Conservation (phyloP, 2,329 filamentous ascomycete genomes). For the Fusarium tjaetaba region DNA sequence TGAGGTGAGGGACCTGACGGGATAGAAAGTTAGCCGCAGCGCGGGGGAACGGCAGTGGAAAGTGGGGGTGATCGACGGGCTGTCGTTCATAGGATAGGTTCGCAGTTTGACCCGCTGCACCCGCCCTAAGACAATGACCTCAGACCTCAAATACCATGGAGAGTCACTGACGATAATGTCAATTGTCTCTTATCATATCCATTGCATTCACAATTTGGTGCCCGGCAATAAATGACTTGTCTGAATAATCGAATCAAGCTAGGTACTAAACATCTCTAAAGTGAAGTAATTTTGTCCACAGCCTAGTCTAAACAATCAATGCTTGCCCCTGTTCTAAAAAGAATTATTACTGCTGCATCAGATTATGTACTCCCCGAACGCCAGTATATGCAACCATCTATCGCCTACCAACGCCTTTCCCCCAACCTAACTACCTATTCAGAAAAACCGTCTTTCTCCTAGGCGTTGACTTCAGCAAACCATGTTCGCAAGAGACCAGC, state of each 20-base stretch:
- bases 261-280: background rate
- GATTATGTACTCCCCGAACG: conserved; percentile 13
- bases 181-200: background rate
- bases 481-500: conserved; percentile 91
- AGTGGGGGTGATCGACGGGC: conserved; percentile 15
- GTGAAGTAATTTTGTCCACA: background rate
- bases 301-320: background rate
- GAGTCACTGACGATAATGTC: background rate
- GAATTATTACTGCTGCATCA: background rate
- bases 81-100: background rate
- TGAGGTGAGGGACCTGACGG: background rate
- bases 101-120: background rate
- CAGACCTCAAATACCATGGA: background rate
- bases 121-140: background rate
- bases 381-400: conserved; percentile 16
- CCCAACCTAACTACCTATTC: background rate
- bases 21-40: conserved; percentile 10
- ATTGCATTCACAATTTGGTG: background rate
- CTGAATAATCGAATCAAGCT: conserved; percentile 3
- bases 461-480: conserved; percentile 79
- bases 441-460: conserved; percentile 12
- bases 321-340: background rate
- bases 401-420: background rate
- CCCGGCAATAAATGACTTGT: background rate
- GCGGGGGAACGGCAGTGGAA: conserved; percentile 20